These are phyloP conservation scores for Mortierella hygrophila DNA, from an alignment of 192 early-diverging fungal genomes.

Conservation along the genomic window DNA sequence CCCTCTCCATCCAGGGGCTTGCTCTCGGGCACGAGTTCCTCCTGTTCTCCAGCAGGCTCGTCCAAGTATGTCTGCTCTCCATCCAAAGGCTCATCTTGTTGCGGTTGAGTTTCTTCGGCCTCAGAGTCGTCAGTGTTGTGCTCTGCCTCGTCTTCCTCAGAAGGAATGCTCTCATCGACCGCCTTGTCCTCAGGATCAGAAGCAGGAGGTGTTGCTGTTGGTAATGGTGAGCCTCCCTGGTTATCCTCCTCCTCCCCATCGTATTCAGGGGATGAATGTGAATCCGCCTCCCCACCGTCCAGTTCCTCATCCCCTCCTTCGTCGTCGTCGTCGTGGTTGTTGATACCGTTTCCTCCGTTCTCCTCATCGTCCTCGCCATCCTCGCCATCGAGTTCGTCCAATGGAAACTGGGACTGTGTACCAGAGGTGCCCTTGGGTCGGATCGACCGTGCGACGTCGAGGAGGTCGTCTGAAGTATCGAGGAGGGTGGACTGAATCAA, in stretches of 20 bases:
- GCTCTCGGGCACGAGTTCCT: neutral
- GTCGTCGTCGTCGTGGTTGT: neutral
- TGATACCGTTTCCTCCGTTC: neutral
- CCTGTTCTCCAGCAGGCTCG: neutral
- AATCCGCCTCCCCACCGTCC: neutral
- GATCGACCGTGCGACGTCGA: slow-evolving; percentile 23
- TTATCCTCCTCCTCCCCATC: neutral
- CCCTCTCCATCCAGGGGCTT: neutral
- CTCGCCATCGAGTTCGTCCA: neutral
- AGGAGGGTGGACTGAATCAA: slow-evolving; percentile 28
- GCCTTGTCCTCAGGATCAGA: neutral
- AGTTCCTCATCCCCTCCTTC: neutral
- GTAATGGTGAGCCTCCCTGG: neutral
- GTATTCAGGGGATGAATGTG: neutral
- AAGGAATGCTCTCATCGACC: neutral
- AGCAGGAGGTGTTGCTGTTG: neutral
- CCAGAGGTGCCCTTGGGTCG: neutral
- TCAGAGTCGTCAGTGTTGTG: neutral
- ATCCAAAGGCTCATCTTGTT: slow-evolving; percentile 8
- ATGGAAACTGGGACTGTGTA: neutral
- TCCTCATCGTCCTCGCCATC: neutral
- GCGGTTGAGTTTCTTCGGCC: neutral
- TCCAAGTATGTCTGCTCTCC: neutral
- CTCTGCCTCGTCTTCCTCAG: neutral
- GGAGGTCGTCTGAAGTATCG: slow-evolving; percentile 22